Evolutionary conservation across 2,329 filamentous ascomycete genomes (phyloP), one percentile per base, ranked within the genome.

Genomic region (Aspergillus fumigatiaffinis): DNA sequence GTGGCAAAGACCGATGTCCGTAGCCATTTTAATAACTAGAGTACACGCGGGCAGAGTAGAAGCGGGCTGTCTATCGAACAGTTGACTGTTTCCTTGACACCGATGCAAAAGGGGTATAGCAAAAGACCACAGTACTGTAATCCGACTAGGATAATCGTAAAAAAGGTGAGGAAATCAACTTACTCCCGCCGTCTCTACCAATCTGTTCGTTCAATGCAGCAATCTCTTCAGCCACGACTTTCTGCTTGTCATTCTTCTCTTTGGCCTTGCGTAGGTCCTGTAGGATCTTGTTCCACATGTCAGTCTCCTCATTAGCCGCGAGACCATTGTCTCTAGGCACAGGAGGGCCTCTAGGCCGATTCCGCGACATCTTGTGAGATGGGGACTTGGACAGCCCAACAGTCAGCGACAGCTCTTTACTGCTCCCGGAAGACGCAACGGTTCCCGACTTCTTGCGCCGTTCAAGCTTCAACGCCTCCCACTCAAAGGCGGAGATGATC

Each of bases 251-350:
- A 56, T 76, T 76, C 58, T 74, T 76, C 63, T 77, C 75, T 51
- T 76, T 74, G 41, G 75, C 74, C 60, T 77, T 77, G 56, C 69
- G 68, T 46, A 77, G 66, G 58, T 77, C 74, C 56, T 75, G 73
- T 48, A 73, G 68, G 48, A 77, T 77, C 60, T 73, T 73, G 58
- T 76, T 76, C 74, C 74, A 77, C 66, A 77, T 74, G 56, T 77
- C 75, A 58, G 75, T 72, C 57, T 77, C 75, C 65, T 77, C 75
- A 52, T 76, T 76, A 32, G 73, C 74, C 20, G 73, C 74, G n/a
- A 73, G 68, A 25, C 74, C 74, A 66, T 77, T 77, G 60, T 77
- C 75, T 50, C 75, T 68, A 56, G 72, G 70, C 42, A 67, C 58
- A 10, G 71, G 70, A 50, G 70, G 68, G 17, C 69, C 71, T 50